Conservation (phyloP, 495 filamentous ascomycete species). For the Tuber umbilicatum region DNA sequence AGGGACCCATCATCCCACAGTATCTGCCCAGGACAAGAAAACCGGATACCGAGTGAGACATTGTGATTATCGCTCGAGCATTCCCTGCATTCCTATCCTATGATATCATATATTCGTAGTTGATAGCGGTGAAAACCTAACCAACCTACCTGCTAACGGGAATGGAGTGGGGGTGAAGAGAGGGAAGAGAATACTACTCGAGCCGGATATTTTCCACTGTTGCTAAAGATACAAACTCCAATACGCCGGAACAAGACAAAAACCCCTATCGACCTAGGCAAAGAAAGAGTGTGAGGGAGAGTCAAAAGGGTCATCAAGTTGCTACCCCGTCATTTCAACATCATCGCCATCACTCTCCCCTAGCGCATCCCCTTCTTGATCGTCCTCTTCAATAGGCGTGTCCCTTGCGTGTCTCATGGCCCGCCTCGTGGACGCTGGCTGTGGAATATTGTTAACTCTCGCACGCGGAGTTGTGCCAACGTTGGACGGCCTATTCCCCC, state of each 20-base stretch:
- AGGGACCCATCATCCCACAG: not conserved
- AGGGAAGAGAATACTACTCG: not conserved
- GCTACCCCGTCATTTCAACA: not conserved
- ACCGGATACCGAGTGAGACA: not conserved
- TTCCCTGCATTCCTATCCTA: not conserved
- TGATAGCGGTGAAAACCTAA: not conserved
- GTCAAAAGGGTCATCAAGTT: not conserved
- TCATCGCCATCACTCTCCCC: slow-evolving; percentile 21
- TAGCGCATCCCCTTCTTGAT: slow-evolving; percentile 21
- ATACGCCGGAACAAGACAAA: not conserved
- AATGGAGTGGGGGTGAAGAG: not conserved
- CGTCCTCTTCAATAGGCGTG: slow-evolving; percentile 39
- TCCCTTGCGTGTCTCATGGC: slow-evolving; percentile 46
- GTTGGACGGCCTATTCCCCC: slow-evolving; percentile 10
- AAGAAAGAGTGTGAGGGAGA: not conserved
- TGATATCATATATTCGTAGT: not conserved
- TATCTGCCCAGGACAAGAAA: not conserved
- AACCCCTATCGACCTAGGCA: not conserved
- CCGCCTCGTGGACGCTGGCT: slow-evolving; percentile 46
- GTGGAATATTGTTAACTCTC: slow-evolving; percentile 14
- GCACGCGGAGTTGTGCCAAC: slow-evolving; percentile 2
- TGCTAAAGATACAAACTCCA: not conserved
- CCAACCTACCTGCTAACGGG: not conserved
- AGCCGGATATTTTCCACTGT: not conserved
- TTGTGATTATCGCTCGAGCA: not conserved